Evolutionary conservation across 139 green algal genomes (phyloP).

Genomic region (Chlamydomonas sp.): DNA sequence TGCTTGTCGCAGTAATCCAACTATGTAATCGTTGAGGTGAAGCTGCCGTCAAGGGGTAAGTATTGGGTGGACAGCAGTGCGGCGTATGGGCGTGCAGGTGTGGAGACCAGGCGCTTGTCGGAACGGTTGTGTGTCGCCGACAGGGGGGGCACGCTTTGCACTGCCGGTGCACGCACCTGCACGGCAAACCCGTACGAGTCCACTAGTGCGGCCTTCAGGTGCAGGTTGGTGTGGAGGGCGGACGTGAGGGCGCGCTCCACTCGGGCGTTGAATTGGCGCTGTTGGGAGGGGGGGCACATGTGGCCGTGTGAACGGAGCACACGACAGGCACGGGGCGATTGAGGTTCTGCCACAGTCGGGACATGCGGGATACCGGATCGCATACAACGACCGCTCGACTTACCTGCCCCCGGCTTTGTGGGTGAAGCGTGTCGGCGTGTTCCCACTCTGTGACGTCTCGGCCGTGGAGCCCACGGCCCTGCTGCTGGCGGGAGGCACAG

Average conservation of each 20-base stretch:
- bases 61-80: no score
- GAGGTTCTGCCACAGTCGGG: background rate
- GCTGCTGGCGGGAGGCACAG: no score
- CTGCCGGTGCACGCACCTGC: no score
- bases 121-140: no score
- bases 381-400: background rate
- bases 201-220: background rate
- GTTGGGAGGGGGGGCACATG: background rate
- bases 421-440: background rate
- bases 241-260: conserved; percentile 1
- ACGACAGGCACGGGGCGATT: background rate
- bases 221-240: background rate
- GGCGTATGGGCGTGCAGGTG: no score
- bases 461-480: no score
- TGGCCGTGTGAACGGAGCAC: no score
- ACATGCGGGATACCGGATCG: background rate
- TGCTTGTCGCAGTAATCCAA: no score
- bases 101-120: no score
- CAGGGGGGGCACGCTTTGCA: no score
- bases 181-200: background rate
- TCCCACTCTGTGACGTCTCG: background rate
- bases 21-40: no score
- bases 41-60: no score
- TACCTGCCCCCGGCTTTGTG: background rate
- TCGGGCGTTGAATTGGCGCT: background rate